These are phyloP conservation scores for Pythium phragmiticola DNA, from an alignment of 352 stramenopile species.

Conservation along the genomic window DNA sequence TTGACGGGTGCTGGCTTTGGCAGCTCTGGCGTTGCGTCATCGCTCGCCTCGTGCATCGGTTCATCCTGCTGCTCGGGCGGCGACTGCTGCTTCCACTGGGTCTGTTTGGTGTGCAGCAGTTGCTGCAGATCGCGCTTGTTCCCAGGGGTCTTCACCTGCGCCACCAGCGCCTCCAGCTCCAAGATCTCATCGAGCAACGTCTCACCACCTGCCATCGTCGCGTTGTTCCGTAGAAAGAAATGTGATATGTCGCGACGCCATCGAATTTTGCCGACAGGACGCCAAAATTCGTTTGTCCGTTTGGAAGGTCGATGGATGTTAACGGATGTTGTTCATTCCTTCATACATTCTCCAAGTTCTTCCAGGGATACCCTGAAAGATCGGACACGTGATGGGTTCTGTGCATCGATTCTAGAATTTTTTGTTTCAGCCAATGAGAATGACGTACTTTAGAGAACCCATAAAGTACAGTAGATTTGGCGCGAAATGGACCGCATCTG, in stretches of 20 bases:
- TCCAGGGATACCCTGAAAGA: background rate
- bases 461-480: constrained; percentile 15
- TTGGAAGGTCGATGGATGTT: constrained; percentile 10
- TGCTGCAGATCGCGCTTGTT: constrained; percentile 64
- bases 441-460: constrained; percentile 11
- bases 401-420: constrained; percentile 21
- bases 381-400: background rate
- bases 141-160: constrained; percentile 46
- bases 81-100: constrained; percentile 31
- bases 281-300: background rate
- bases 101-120: constrained; percentile 62
- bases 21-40: constrained; percentile 15
- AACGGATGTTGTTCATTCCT: constrained; percentile 2
- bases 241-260: background rate
- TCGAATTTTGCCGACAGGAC: no score
- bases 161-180: constrained; percentile 68
- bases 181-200: constrained; percentile 50
- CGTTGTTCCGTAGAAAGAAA: constrained; percentile 1
- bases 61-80: constrained; percentile 26
- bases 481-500: constrained; percentile 16
- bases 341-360: constrained; percentile 12
- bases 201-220: constrained; percentile 31
- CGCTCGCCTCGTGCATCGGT: constrained; percentile 25
- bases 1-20: constrained; percentile 30
- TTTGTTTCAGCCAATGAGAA: constrained; percentile 11